Percentiles rank a stretch among this genome's conserved stretches.
Evolutionary conservation across 768 basidiomycete species (phyloP).

Genomic region (Tricholoma saponaceum): DNA sequence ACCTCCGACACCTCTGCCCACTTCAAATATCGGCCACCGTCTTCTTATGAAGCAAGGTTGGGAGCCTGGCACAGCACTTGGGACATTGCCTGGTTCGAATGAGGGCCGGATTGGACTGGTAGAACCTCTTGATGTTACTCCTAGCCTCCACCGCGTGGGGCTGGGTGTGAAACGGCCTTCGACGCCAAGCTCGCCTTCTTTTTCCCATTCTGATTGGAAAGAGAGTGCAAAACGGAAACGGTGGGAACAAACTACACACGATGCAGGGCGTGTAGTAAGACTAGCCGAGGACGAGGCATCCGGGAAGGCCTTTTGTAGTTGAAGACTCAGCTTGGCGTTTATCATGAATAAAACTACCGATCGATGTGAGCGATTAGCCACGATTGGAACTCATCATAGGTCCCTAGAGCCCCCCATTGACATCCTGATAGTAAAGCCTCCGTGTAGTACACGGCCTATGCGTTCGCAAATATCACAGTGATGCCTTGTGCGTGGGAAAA

Average conservation of each 20-base stretch:
- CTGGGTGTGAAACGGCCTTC: constrained; percentile 41
- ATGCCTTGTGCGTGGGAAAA: too few relatives aligned
- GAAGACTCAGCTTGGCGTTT: background rate
- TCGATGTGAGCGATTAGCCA: background rate
- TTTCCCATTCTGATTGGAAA: constrained; percentile 30
- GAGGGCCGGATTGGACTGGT: constrained; percentile 40
- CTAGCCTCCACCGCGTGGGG: constrained; percentile 44
- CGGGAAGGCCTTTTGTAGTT: background rate
- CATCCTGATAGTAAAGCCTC: too few relatives aligned
- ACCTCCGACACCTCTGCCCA: constrained; percentile 45
- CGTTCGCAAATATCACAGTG: too few relatives aligned
- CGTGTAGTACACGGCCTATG: too few relatives aligned
- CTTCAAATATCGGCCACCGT: constrained; percentile 62
- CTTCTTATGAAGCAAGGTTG: constrained; percentile 75
- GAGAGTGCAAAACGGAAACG: constrained; percentile 36
- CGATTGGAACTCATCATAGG: constrained; percentile 3
- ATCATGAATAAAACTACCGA: background rate
- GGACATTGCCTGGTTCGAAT: constrained; percentile 23
- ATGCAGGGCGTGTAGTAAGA: background rate
- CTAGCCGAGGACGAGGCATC: background rate
- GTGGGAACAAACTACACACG: constrained; percentile 26
- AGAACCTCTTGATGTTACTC: constrained; percentile 53
- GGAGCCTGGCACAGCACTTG: constrained; percentile 62
- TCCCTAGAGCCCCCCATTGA: too few relatives aligned
- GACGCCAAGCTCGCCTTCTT: constrained; percentile 14